These are phyloP conservation scores for Lactifluus echinatus DNA, from an alignment of 768 basidiomycete genomes.

Conservation along the genomic window DNA sequence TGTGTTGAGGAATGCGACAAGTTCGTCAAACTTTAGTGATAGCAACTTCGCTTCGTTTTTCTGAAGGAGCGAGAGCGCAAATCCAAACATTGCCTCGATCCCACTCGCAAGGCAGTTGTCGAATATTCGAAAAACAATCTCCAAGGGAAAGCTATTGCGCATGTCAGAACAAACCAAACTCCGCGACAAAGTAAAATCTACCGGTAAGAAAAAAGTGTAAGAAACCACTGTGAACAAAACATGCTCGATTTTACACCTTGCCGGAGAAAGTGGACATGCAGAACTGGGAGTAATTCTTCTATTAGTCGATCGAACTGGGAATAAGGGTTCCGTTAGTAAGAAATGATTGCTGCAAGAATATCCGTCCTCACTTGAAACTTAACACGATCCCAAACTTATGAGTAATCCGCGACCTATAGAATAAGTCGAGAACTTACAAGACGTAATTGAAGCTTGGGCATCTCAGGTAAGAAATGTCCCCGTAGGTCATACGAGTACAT, in stretches of 20 bases:
- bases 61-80: constrained; percentile 77
- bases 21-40: constrained; percentile 82
- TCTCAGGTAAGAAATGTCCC: constrained; percentile 97
- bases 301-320: constrained; percentile 84
- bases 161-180: not conserved
- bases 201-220: constrained; percentile 96
- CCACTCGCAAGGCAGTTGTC: constrained; percentile 96
- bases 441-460: constrained; percentile 93
- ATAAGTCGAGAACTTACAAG: constrained; percentile 44
- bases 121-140: constrained; percentile 92
- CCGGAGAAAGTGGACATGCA: constrained; percentile 88
- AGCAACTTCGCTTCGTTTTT: constrained; percentile 81
- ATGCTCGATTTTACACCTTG: constrained; percentile 96
- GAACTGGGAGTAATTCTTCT: constrained; percentile 86
- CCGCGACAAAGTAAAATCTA: constrained; percentile 26
- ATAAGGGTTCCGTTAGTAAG: constrained; percentile 6
- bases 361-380: constrained; percentile 48
- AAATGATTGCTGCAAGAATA: not conserved
- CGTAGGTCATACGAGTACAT: constrained; percentile 97
- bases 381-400: not conserved
- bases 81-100: constrained; percentile 94
- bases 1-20: constrained; percentile 74
- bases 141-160: constrained; percentile 71
- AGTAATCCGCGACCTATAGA: not conserved
- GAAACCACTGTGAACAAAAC: constrained; percentile 98